Conservation (phyloP, 352 stramenopile species). For the Pythium periplocum region DNA sequence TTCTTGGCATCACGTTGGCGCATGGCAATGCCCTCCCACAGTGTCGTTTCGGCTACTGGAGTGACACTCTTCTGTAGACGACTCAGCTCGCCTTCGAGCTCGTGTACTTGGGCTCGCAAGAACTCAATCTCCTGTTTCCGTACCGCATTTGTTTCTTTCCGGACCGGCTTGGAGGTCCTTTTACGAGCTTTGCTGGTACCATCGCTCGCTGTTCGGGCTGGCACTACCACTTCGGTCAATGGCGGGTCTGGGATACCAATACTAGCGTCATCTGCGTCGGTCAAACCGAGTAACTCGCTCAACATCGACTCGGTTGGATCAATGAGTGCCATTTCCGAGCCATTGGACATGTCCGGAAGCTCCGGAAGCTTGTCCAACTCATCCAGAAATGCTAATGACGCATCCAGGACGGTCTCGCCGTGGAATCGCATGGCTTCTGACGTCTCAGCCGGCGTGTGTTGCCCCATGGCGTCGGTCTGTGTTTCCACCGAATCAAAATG, state of each 20-base stretch:
- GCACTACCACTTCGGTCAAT: no score
- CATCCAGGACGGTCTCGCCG: no score
- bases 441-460: no score
- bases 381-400: neutral
- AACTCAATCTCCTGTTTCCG: conserved; percentile 19
- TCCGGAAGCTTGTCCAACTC: conserved; percentile 1
- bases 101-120: conserved; percentile 19
- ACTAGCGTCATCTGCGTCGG: neutral
- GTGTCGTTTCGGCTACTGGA: neutral
- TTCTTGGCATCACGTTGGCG: conserved; percentile 20
- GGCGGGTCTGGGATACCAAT: no score
- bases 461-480: no score
- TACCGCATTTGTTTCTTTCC: no score
- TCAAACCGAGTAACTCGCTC: neutral
- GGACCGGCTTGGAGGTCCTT: no score
- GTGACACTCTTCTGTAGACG: neutral
- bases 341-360: no score
- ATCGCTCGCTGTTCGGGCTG: no score
- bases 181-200: no score
- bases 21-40: conserved; percentile 28
- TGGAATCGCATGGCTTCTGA: no score
- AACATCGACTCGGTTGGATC: neutral
- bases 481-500: no score
- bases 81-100: conserved; percentile 23
- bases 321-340: neutral